Evolutionary conservation across 768 basidiomycete species (phyloP).

Genomic region (Suillus spraguei): DNA sequence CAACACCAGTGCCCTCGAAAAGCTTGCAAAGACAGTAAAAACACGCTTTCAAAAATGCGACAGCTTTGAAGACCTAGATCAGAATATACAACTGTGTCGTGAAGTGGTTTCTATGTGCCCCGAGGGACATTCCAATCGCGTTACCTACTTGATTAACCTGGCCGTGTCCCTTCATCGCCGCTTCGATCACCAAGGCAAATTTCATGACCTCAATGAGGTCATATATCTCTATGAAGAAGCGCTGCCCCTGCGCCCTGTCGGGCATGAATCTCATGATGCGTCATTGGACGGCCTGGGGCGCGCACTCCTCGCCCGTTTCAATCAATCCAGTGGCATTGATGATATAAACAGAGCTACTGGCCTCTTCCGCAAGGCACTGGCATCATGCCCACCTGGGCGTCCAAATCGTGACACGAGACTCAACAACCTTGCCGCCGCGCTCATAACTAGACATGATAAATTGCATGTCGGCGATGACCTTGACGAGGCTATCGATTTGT

Average conservation of each 20-base stretch:
- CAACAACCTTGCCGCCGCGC: constrained; percentile 13
- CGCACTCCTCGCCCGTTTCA: constrained; percentile 18
- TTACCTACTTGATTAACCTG: constrained; percentile 21
- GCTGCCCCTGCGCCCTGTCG: constrained; percentile 7
- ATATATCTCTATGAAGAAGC: constrained; percentile 14
- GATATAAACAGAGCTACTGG: constrained; percentile 21
- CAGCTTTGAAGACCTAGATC: constrained; percentile 21
- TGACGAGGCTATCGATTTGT: background rate
- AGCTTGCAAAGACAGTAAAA: constrained; percentile 20
- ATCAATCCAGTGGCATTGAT: constrained; percentile 8
- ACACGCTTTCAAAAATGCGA: constrained; percentile 20
- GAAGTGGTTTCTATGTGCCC: constrained; percentile 24
- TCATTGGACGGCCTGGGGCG: constrained; percentile 20
- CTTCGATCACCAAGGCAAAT: constrained; percentile 16
- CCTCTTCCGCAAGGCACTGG: constrained; percentile 15
- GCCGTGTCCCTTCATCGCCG: constrained; percentile 14
- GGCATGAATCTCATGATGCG: constrained; percentile 7
- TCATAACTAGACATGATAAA: constrained; percentile 4
- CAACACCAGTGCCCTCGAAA: constrained; percentile 23
- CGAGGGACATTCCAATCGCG: constrained; percentile 18
- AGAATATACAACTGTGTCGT: constrained; percentile 17
- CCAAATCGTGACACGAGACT: constrained; percentile 13
- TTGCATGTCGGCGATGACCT: background rate
- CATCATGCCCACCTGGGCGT: constrained; percentile 18
- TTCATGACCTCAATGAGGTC: constrained; percentile 21